These are phyloP conservation scores for Diphasiastrum complanatum DNA, from an alignment of 83 land plant species.

Conservation along the genomic window DNA sequence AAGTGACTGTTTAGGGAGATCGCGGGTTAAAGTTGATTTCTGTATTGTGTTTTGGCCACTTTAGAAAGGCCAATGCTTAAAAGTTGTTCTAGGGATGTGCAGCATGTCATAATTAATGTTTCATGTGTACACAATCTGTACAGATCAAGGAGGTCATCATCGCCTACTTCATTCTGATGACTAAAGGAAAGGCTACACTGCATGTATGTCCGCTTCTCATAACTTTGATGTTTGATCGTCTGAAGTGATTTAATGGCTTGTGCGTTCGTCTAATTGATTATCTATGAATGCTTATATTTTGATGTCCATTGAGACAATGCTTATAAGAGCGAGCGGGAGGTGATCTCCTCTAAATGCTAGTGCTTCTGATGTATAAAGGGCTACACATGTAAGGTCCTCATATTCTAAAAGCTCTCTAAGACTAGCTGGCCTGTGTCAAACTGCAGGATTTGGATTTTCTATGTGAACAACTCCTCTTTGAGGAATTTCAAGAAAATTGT, in stretches of 20 bases:
- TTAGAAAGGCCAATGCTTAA: not conserved
- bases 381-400: too few species aligned
- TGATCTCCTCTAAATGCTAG: too few species aligned
- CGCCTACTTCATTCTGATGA: slow-evolving; percentile 71
- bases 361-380: too few species aligned
- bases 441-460: slow-evolving; percentile 63
- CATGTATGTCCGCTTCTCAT: slow-evolving; percentile 29
- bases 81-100: not conserved
- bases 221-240: not conserved
- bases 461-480: slow-evolving; percentile 71
- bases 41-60: too few species aligned
- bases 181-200: slow-evolving; percentile 66
- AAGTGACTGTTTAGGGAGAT: not conserved
- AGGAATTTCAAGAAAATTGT: slow-evolving; percentile 69
- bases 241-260: not conserved
- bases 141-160: slow-evolving; percentile 95
- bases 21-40: too few species aligned
- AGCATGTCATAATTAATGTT: not conserved
- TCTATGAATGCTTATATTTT: not conserved
- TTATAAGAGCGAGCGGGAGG: too few species aligned
- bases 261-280: not conserved
- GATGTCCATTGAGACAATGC: slow-evolving; percentile 6
- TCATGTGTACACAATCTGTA: slow-evolving; percentile 6
- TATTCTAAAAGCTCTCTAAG: too few species aligned
- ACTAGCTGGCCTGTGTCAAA: too few species aligned